Evolutionary conservation across 352 stramenopile species (phyloP), one percentile per base, ranked within the genome.

Genomic region (Blastocystis sp.): DNA sequence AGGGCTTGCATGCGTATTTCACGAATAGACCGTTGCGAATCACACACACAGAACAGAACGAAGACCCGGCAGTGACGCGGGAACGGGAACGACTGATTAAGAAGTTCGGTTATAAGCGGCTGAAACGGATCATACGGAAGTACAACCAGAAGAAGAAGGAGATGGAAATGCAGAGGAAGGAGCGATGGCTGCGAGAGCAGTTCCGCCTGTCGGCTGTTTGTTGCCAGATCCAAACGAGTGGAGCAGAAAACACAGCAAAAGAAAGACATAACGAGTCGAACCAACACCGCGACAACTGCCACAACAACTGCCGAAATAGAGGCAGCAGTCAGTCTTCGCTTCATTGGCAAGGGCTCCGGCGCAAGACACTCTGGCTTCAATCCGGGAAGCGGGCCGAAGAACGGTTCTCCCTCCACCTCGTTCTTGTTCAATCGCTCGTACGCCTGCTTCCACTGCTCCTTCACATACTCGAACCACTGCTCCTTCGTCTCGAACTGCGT

Each of bases 391-490:
- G 74, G 55, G 26, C 24, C 74, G 24, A 51, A 62, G 61, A 85
- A 85, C 24, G 26, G 24, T 19, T 21, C 3, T 24, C 74, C 74
- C 35, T 85, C 74, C 29, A 55, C 29, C 29, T 85, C 74, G n/a
- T 12, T 26, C 16, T 37, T 51, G 24, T 89, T 33, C 10, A 89
- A 33, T 37, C 79, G n/a, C 24, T 69, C 31, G 66, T 79, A 89
- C 31, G 79, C 35, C 26, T 79, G 24, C 45, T 89, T 62, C 79
- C 79, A 89, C 37, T 80, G n/a, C 79, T 31, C 67, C 26, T 79
- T 77, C 24, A 89, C 79, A 77, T 55, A 77, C 29, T 89, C 79
- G 41, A 89, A 89, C 79, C 79, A 89, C 51, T 76, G 61, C 35
- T 89, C 79, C 33, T 89, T 89, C 9, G 79, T 89, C 16, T 37